phyloP scores from a whole-genome alignment of 2,329 filamentous ascomycete genomes.

The Diaporthe nobilis region DNA sequence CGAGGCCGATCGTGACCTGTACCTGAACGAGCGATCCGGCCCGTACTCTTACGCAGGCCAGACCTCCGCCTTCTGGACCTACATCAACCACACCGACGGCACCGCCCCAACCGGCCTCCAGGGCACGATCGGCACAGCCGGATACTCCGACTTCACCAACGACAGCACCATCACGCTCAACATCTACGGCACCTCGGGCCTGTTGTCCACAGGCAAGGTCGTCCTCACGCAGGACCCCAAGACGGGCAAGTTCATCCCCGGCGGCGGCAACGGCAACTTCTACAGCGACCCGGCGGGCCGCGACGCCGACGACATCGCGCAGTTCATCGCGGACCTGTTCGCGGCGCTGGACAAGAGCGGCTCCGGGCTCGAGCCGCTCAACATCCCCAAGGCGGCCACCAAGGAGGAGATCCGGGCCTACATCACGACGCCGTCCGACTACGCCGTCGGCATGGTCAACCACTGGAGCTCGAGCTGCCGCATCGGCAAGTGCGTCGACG shows the following conservation, averaged over 20 bases:
- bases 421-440: slow-evolving; percentile 62
- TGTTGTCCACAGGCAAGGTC: slow-evolving; percentile 63
- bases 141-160: slow-evolving; percentile 55
- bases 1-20: slow-evolving; percentile 58
- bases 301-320: slow-evolving; percentile 63
- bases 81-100: slow-evolving; percentile 58
- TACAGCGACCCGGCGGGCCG: slow-evolving; percentile 57
- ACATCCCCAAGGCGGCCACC: slow-evolving; percentile 61
- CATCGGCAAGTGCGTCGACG: slow-evolving; percentile 65
- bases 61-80: slow-evolving; percentile 67
- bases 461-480: slow-evolving; percentile 68
- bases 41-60: slow-evolving; percentile 68
- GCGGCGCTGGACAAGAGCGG: slow-evolving; percentile 56
- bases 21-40: slow-evolving; percentile 62
- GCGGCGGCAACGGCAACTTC: slow-evolving; percentile 59
- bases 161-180: slow-evolving; percentile 68
- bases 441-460: slow-evolving; percentile 64
- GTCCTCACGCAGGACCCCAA: slow-evolving; percentile 49
- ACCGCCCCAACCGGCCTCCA: slow-evolving; percentile 59
- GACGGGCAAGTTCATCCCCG: slow-evolving; percentile 59
- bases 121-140: slow-evolving; percentile 66
- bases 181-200: slow-evolving; percentile 69
- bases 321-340: slow-evolving; percentile 66
- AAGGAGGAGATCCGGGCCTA: slow-evolving; percentile 64
- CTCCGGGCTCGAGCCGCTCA: slow-evolving; percentile 59